Conservation (phyloP, 116 monocot species). For the Iris pallida region DNA sequence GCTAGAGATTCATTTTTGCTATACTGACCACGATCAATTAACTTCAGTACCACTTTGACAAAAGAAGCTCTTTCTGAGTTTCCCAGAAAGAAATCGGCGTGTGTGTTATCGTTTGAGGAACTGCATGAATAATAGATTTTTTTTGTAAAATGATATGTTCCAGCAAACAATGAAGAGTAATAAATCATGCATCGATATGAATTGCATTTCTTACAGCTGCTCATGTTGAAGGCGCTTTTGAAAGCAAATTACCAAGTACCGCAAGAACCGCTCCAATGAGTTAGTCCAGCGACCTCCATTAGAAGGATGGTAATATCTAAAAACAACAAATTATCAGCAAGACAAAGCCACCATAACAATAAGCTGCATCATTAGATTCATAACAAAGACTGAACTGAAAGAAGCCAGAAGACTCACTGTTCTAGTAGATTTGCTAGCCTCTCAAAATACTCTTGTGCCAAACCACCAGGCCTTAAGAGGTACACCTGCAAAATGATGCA, state of each 20-base stretch:
- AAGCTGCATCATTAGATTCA: not conserved
- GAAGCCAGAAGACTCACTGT: constrained; percentile 57
- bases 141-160: too few species aligned
- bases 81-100: constrained; percentile 46
- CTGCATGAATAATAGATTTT: constrained; percentile 37
- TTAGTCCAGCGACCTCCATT: constrained; percentile 99
- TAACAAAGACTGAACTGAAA: not conserved
- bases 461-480: constrained; percentile 73
- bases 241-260: constrained; percentile 73
- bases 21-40: constrained; percentile 98
- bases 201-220: constrained; percentile 54
- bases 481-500: constrained; percentile 53
- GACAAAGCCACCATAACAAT: not conserved
- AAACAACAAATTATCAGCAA: constrained; percentile 2
- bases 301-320: constrained; percentile 95
- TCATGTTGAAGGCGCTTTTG: constrained; percentile 76
- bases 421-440: constrained; percentile 71
- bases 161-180: too few species aligned
- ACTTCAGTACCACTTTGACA: constrained; percentile 66
- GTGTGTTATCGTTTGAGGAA: constrained; percentile 21
- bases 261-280: constrained; percentile 81
- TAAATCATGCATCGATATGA: not conserved
- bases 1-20: constrained; percentile 95
- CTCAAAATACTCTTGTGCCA: constrained; percentile 71
- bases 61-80: constrained; percentile 73